phyloP scores from a whole-genome alignment of 2,329 filamentous ascomycete genomes.

The Aspergillus pseudoterreus region DNA sequence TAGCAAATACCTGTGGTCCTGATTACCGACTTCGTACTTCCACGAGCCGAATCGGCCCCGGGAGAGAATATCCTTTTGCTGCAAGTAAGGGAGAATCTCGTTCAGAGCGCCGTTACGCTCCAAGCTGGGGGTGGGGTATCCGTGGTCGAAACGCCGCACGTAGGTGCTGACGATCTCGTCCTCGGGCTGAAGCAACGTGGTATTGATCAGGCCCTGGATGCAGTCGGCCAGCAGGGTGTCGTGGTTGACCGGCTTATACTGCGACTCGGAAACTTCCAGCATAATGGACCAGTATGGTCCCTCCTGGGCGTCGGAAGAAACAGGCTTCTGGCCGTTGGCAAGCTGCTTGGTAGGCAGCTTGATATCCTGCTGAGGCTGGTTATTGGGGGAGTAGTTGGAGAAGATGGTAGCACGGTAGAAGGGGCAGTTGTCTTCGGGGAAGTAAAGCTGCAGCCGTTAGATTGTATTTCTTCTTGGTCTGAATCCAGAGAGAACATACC shows the following conservation, averaged over 20 bases:
- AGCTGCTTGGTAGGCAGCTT: too few relatives aligned
- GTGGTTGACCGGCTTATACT: background rate
- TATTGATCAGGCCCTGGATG: background rate
- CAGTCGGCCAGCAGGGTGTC: background rate
- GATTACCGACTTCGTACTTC: background rate
- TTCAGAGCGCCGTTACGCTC: background rate
- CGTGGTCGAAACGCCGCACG: background rate
- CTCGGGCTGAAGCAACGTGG: background rate
- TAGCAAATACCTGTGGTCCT: background rate
- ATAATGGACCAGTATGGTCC: too few relatives aligned
- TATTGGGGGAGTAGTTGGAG: too few relatives aligned
- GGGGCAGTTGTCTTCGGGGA: too few relatives aligned
- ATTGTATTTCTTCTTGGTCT: too few relatives aligned
- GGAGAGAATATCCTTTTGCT: background rate
- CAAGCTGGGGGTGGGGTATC: background rate
- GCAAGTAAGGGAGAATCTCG: background rate
- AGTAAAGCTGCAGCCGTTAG: too few relatives aligned
- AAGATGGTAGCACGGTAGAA: too few relatives aligned
- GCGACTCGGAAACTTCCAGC: too few relatives aligned
- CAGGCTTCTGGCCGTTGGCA: too few relatives aligned
- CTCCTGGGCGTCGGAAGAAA: too few relatives aligned
- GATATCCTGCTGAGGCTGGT: too few relatives aligned
- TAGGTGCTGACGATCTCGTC: background rate
- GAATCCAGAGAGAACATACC: too few relatives aligned
- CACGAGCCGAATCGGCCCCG: background rate